These are phyloP conservation scores for Arthrobotrys megalospora DNA, from an alignment of 2,329 filamentous ascomycete species.

Conservation along the genomic window DNA sequence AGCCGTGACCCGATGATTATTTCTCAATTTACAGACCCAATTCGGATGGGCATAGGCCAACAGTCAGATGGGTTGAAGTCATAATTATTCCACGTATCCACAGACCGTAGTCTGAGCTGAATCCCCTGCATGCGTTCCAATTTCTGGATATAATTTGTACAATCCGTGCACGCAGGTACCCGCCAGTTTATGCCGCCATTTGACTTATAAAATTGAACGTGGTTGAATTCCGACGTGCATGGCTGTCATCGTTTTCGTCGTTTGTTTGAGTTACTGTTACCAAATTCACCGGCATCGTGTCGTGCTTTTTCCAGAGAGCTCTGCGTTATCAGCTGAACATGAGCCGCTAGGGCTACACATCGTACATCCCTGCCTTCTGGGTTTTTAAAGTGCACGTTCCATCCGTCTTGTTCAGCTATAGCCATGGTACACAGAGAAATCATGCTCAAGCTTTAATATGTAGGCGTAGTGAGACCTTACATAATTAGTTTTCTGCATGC, in stretches of 20 bases:
- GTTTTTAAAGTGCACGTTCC: constrained; percentile 6
- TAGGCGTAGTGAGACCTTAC: no score
- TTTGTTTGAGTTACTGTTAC: no score
- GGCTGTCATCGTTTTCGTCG: no score
- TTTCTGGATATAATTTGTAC: not conserved
- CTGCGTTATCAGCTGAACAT: constrained; percentile 4
- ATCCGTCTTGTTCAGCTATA: no score
- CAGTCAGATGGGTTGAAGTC: not conserved
- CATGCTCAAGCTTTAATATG: no score
- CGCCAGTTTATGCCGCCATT: constrained; percentile 6
- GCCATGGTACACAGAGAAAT: no score
- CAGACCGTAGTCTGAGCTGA: not conserved
- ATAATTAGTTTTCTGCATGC: no score
- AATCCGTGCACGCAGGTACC: constrained; percentile 22
- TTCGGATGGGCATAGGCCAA: not conserved
- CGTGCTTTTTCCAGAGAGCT: not conserved
- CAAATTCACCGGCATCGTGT: not conserved
- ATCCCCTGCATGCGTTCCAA: not conserved
- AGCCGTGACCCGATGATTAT: not conserved
- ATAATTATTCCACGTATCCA: not conserved
- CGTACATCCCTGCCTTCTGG: not conserved
- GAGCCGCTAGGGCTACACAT: not conserved
- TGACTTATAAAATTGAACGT: constrained; percentile 4
- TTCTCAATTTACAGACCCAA: constrained; percentile 4
- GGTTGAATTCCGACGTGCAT: not conserved